Base-by-base conservation (phyloP, 352 stramenopile genomes). In the Phytophthora sp. region DNA sequence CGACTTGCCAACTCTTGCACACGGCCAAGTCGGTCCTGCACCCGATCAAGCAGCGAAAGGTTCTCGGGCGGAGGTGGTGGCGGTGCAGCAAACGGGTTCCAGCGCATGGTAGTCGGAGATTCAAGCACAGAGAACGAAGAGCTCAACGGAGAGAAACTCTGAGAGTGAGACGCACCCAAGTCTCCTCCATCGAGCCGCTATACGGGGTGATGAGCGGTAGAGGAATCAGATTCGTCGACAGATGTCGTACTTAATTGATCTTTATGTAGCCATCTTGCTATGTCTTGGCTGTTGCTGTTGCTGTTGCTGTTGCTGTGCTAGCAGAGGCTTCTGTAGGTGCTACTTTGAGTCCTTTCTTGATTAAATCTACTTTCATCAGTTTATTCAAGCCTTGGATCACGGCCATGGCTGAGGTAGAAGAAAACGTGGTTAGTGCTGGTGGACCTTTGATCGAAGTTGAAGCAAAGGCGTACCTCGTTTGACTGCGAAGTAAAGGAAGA, bases 401-500 rank as follows among this genome's bases (percentile, higher is more conserved):
- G 28, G 72, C 76, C 55, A 82, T 79, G 27, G 78, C 66, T 35
- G n/a, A 69, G 70, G 27, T 81, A 51, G 50, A 79, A 79, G 20
- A 77, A 54, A 24, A 78, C 23, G 21, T 87, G 1, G 13, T 31
- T 13, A 46, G 49, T 37, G n/a, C n/a, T n/a, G n/a, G n/a, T n/a
- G n/a, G n/a, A n/a, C n/a, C n/a, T n/a, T n/a, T n/a, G 13, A 37
- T 37, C 17, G 5, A 46, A 20, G 5, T 20, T 7, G 5, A 10
- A 1, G 20, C 41, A 31, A 18, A 54, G 9, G 51, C 62, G 30
- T 44, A 82, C 76, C 76, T 73, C 82, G 82, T 57, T 88, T 88
- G 48, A 88, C 76, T 37, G 76, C 76, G 38, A 88, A 66, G 69
- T 83, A 88, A 30, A 88, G 74, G 42, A 88, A 86, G 20, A 88